Conservation (phyloP, 352 stramenopile genomes). For the Phytophthora tubulina region DNA sequence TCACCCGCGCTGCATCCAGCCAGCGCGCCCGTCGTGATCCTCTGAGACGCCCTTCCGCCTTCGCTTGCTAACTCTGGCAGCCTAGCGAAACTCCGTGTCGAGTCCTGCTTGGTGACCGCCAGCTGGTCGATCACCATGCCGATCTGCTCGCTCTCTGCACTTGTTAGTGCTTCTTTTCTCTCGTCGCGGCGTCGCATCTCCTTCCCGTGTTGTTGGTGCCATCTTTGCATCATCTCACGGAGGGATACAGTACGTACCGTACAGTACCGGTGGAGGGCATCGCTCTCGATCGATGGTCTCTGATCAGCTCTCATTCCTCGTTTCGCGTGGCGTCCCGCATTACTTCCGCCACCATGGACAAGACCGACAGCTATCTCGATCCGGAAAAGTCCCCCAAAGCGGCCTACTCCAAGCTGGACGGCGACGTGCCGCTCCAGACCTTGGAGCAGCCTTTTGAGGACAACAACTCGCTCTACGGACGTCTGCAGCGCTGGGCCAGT, state of each 20-base stretch:
- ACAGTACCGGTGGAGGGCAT: conserved; percentile 5
- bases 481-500: conserved; percentile 38
- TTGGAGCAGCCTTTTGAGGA: conserved; percentile 23
- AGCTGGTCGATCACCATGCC: conserved; percentile 22
- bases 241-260: neutral
- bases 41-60: neutral
- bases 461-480: conserved; percentile 37
- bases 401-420: conserved; percentile 37
- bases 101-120: conserved; percentile 15
- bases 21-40: neutral
- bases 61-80: conserved; percentile 4
- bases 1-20: neutral
- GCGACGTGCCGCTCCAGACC: conserved; percentile 29
- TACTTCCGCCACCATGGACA: conserved; percentile 30
- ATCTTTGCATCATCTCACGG: conserved; percentile 36
- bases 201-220: conserved; percentile 36
- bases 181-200: conserved; percentile 32
- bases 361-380: conserved; percentile 30
- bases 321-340: conserved; percentile 24
- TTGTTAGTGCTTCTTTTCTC: conserved; percentile 29
- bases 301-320: conserved; percentile 27
- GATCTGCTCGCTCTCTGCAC: conserved; percentile 28
- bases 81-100: conserved; percentile 19
- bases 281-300: conserved; percentile 19
- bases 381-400: conserved; percentile 32